Base-by-base conservation (phyloP, 495 filamentous ascomycete species). In the Penicillium lagena region DNA sequence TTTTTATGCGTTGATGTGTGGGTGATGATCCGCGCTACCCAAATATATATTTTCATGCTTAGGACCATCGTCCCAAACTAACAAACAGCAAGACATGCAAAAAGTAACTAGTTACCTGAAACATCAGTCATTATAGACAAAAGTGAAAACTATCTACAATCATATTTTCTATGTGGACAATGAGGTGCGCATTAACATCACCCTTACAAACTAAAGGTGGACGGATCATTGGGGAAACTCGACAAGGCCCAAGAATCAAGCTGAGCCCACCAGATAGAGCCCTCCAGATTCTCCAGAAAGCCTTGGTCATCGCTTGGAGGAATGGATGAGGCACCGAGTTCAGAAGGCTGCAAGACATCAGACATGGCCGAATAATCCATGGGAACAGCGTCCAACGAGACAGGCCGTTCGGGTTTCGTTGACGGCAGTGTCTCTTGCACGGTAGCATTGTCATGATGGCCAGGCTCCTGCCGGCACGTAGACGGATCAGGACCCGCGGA, bases 251-350 rank as follows among this genome's bases (percentile, higher is more conserved):
- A 62, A 9, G 59, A 59, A 40, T 62, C 59, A 29, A 62, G 51
- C 32, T 62, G 56, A 17, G 59, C 50, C 59, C 59, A 62, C 59
- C 59, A 62, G 35, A 55, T 39, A 9, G 59, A 59, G 2, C 56
- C 59, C 12, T 59, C 59, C 7, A 62, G 42, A n/a, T 45, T 59
- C 10, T 62, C 56, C 10, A 62, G 38, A 7, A 59, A 34, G n/a
- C 50, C 47, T 9, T 51, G 39, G 33, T 67, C 63, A 14, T 58
- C 53, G 32, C 50, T 45, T 4, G 54, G 37, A 7, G 50, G 52
- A 30, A 58, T 54, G 7, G 32, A 12, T 7, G 57, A 37, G 1
- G 35, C 39, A 8, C 50, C 60, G 29, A 59, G 32, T 7, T 45
- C 55, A 12, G 54, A 33, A 12, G 58, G 17, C 11, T 50, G 54